Evolutionary conservation across 129 eudicot genomes (phyloP).

Genomic region (Daucus carota): DH1_v3.0 NC_030381.2:55084501-55085000

Average conservation of each 20-base stretch:
- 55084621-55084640: not conserved
- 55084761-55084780: not conserved
- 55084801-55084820: not conserved
- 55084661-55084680: slow-evolving; percentile 93
- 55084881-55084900: not conserved
- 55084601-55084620: not conserved
- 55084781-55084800: not conserved
- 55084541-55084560: not conserved
- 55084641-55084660: slow-evolving; percentile 13
- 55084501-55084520: not conserved
- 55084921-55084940: slow-evolving; percentile 35
- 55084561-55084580: not conserved
- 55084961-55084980: slow-evolving; percentile 79
- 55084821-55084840: not conserved
- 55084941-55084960: slow-evolving; percentile 81
- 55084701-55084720: slow-evolving; percentile 81
- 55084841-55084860: not conserved
- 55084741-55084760: slow-evolving; percentile 2
- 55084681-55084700: slow-evolving; percentile 89
- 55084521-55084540: not conserved
- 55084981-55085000: slow-evolving; percentile 84
- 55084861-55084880: not conserved
- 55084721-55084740: slow-evolving; percentile 89
- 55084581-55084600: too few species aligned
- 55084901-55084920: not conserved